phyloP scores from a whole-genome alignment of 768 basidiomycete genomes.

The Lentinula guzmanii region DNA sequence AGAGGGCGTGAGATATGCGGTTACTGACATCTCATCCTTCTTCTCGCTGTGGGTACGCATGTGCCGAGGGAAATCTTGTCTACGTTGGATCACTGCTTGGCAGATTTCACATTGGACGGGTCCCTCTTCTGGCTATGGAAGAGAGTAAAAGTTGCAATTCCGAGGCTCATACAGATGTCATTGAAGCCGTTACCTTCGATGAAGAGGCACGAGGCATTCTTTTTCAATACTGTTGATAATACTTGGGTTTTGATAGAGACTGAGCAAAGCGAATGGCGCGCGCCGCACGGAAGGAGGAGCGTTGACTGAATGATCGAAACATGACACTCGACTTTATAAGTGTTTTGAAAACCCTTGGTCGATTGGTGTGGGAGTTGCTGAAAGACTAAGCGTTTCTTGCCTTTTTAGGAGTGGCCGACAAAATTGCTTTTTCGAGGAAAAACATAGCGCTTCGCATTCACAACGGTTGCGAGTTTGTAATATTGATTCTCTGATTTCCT shows the following conservation, averaged over 20 bases:
- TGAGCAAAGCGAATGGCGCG: not conserved
- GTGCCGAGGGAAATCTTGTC: not conserved
- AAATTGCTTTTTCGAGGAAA: slow-evolving; percentile 4
- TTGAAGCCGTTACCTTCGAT: not conserved
- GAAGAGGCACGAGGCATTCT: not conserved
- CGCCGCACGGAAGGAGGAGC: not conserved
- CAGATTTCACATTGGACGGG: not conserved
- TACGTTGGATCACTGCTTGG: not conserved
- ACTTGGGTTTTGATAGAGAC: not conserved
- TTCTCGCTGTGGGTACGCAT: not conserved
- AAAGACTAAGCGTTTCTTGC: not conserved
- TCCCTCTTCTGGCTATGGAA: not conserved
- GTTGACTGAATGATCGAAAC: not conserved
- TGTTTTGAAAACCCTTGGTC: not conserved
- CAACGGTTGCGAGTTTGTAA: no score
- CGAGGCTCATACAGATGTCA: no score
- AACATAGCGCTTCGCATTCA: not conserved
- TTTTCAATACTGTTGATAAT: not conserved
- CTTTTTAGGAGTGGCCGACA: not conserved
- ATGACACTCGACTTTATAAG: not conserved
- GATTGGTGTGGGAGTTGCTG: slow-evolving; percentile 1
- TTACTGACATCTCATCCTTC: not conserved
- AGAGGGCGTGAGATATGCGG: no score
- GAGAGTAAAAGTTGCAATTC: not conserved
- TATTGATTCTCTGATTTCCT: no score